Base-by-base conservation (phyloP, 345 rosid genomes). In the Excoecaria cochinchinensis region DNA sequence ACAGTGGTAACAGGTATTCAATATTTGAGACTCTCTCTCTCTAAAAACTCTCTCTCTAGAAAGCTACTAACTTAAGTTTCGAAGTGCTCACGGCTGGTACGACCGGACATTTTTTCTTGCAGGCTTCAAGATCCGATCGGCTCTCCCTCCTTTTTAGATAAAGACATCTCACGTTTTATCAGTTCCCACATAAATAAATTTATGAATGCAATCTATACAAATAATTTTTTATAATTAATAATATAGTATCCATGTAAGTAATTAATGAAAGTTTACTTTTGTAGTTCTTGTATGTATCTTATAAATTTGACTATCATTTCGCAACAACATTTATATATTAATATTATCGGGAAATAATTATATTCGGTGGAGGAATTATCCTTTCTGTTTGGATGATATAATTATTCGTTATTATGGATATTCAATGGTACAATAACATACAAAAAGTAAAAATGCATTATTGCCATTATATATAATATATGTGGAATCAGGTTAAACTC, bases 301-400 rank as follows among this genome's bases (percentile, higher is more conserved):
- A 4, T 46, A 39, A 22, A 0, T 46, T 31, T 31, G 4, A 65
- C 31, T 19, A 19, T 44, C 52, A 44, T n/a, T 12, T 8, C 5
- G n/a, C 25, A 42, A 42, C 50, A 42, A 17, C 15, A 47, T 68
- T 24, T 11, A 68, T 68, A 14, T 24, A 48, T 48, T 24, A 31
- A 50, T 68, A 48, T 68, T 53, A 48, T 68, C 71, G 50, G 22
- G 21, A 68, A 48, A 13, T 48, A 68, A 69, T 69, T 12, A 67
- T 67, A 46, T 46, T 64, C 42, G 47, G 44, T 62, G 67, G 46
- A 36, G 46, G 16, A 38, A 62, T 39, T 17, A 3, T 46, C 38
- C 15, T 48, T 22, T 40, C n/a, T n/a, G 15, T 44, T 69, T 50
- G 40, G 14, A 67, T 67, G 40, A 13, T 48, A 48, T 67, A 67